Conservation (phyloP, 2,329 filamentous ascomycete genomes). For the Phyllosticta citriasiana region DNA sequence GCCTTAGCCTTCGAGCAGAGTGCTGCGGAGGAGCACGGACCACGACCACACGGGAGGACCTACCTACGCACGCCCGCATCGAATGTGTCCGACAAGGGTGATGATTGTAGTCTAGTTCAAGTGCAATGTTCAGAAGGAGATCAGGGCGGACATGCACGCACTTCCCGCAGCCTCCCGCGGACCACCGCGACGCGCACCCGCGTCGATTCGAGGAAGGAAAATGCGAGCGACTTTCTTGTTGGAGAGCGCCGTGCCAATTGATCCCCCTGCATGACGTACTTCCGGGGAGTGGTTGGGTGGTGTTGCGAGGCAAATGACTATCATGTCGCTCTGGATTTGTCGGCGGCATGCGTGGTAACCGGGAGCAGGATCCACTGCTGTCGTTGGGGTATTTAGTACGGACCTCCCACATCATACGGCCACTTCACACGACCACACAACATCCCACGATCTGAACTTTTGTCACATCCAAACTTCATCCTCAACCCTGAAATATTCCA, state of each 20-base stretch:
- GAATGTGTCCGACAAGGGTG: not conserved
- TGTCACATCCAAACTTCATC: not conserved
- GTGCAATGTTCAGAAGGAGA: not conserved
- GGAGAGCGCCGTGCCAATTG: not conserved
- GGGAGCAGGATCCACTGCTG: not conserved
- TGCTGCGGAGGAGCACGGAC: not conserved
- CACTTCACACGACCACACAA: not conserved
- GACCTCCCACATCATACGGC: not conserved
- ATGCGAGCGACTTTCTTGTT: not conserved
- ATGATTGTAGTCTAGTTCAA: not conserved
- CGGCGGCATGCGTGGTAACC: not conserved
- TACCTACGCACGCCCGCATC: not conserved
- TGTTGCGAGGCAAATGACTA: not conserved
- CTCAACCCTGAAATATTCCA: not conserved
- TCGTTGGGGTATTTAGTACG: not conserved
- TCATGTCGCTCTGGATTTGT: not conserved
- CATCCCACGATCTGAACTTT: not conserved
- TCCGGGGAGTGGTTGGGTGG: not conserved
- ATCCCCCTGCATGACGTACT: not conserved
- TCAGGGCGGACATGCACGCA: not conserved
- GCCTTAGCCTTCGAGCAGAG: not conserved
- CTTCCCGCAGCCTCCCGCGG: not conserved
- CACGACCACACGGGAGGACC: not conserved
- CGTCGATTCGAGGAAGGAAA: not conserved
- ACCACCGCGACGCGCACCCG: not conserved